phyloP scores from a whole-genome alignment of 352 stramenopile genomes.

The Pythium folliculosum region DNA sequence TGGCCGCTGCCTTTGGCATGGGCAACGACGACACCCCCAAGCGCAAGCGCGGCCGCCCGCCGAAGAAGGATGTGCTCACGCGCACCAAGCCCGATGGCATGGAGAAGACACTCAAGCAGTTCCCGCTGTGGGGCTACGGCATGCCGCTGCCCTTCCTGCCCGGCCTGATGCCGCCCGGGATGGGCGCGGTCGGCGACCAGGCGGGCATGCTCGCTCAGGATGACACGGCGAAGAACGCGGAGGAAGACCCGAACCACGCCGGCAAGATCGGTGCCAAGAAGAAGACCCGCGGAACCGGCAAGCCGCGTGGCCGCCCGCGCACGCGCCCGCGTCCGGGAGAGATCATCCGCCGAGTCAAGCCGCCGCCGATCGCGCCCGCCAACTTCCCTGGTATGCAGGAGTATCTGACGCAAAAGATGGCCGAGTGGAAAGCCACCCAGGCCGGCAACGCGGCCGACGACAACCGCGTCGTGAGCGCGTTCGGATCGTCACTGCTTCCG shows the following conservation, averaged over 20 bases:
- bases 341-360: conserved; percentile 73
- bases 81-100: conserved; percentile 42
- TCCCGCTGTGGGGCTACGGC: conserved; percentile 63
- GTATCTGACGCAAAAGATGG: conserved; percentile 58
- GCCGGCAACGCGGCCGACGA: conserved; percentile 52
- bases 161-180: conserved; percentile 43
- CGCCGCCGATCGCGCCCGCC: conserved; percentile 66
- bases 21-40: conserved; percentile 61
- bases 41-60: conserved; percentile 65
- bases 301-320: conserved; percentile 66
- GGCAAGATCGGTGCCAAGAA: conserved; percentile 65
- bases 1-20: conserved; percentile 36
- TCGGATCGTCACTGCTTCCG: conserved; percentile 50
- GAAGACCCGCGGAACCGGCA: conserved; percentile 70
- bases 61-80: conserved; percentile 65
- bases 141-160: conserved; percentile 56
- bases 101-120: conserved; percentile 66
- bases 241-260: conserved; percentile 25
- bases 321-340: conserved; percentile 75
- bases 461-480: conserved; percentile 37
- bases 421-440: conserved; percentile 45
- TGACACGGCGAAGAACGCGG: conserved; percentile 31
- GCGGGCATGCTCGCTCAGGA: conserved; percentile 23
- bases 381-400: conserved; percentile 82
- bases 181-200: conserved; percentile 36